phyloP scores from a whole-genome alignment of 2,329 filamentous ascomycete genomes.

The Chaetomiaceae sp. region DNA sequence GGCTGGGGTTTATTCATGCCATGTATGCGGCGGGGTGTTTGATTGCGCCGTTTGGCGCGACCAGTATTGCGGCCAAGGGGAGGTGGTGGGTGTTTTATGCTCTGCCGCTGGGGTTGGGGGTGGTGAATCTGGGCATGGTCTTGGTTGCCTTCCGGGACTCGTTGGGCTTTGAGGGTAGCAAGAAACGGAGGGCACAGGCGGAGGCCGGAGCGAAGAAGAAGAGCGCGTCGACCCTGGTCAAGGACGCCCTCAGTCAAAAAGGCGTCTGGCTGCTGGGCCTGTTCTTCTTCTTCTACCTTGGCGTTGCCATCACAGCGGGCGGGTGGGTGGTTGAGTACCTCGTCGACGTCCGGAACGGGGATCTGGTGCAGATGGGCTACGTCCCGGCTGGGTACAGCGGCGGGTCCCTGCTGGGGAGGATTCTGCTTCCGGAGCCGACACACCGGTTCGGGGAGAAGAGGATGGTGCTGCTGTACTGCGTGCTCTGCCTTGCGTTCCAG shows the following conservation, averaged over 20 bases:
- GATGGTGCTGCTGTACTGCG: constrained; percentile 52
- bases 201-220: background rate
- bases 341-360: constrained; percentile 52
- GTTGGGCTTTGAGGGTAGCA: constrained; percentile 30
- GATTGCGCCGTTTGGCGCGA: constrained; percentile 51
- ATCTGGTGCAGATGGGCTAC: constrained; percentile 55
- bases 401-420: constrained; percentile 51
- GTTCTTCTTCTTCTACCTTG: constrained; percentile 62
- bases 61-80: constrained; percentile 41
- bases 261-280: constrained; percentile 55
- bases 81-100: constrained; percentile 55
- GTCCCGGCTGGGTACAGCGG: constrained; percentile 57
- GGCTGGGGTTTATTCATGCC: constrained; percentile 60
- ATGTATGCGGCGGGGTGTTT: constrained; percentile 56
- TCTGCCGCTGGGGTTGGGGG: constrained; percentile 48
- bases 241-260: constrained; percentile 39
- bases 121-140: constrained; percentile 46
- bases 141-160: constrained; percentile 46
- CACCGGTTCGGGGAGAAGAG: constrained; percentile 53
- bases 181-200: background rate
- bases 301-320: constrained; percentile 48
- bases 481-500: constrained; percentile 49
- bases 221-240: constrained; percentile 39
- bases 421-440: constrained; percentile 55
- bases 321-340: constrained; percentile 65